These are phyloP conservation scores for Ascochyta clinopodiicola DNA, from an alignment of 2,329 filamentous ascomycete genomes.

Conservation along the genomic window DNA sequence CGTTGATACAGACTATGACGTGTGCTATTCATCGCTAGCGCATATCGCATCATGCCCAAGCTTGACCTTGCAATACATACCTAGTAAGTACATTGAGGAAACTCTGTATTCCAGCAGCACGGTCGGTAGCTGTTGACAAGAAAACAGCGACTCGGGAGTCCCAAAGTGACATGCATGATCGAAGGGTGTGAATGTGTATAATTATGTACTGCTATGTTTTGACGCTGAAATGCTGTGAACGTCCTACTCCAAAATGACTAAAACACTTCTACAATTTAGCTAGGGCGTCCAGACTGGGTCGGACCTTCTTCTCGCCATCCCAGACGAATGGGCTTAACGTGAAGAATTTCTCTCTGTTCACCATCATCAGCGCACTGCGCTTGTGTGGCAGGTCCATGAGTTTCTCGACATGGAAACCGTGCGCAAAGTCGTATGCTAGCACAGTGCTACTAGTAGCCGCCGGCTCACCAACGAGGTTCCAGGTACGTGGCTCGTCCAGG, in stretches of 20 bases:
- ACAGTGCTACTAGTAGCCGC: constrained; percentile 74
- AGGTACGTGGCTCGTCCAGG: constrained; percentile 64
- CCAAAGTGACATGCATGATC: not conserved
- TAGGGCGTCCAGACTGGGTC: constrained; percentile 43
- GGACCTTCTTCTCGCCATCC: constrained; percentile 46
- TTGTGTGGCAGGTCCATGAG: constrained; percentile 76
- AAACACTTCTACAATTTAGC: constrained; percentile 36
- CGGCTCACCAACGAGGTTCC: constrained; percentile 70
- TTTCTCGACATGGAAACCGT: constrained; percentile 75
- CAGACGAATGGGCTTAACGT: constrained; percentile 65
- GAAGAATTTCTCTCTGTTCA: constrained; percentile 72
- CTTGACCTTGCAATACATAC: not conserved
- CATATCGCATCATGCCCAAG: not conserved
- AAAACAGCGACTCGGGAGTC: not conserved
- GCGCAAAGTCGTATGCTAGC: constrained; percentile 75
- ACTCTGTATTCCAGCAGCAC: not conserved
- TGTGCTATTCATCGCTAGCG: constrained; percentile 7
- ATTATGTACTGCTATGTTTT: not conserved
- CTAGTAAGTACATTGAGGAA: not conserved
- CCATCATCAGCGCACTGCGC: constrained; percentile 70
- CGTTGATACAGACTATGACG: constrained; percentile 14
- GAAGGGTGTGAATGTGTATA: not conserved
- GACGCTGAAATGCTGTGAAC: constrained; percentile 4
- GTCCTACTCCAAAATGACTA: not conserved
- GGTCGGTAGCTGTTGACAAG: not conserved